A percentile compares a stretch with the other conserved stretches of the same genome.
These are phyloP conservation scores for Globisporangium polare DNA, from an alignment of 352 stramenopile genomes.

Conservation along the genomic window DNA sequence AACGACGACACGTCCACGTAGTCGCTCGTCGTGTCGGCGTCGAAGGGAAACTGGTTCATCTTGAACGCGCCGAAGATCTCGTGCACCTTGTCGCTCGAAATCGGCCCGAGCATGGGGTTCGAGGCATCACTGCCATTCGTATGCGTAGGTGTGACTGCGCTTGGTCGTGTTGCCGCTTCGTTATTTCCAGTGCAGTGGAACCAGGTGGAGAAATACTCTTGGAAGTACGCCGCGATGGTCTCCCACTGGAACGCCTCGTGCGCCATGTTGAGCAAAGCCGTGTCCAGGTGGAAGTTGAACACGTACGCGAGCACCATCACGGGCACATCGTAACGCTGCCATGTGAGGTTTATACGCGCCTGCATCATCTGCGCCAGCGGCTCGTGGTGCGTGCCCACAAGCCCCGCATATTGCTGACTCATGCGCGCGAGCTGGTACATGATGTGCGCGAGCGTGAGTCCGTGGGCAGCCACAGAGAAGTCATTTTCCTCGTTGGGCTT, in stretches of 20 bases:
- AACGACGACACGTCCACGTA: constrained; percentile 82
- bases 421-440: constrained; percentile 79
- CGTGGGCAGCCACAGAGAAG: constrained; percentile 24
- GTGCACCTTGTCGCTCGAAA: constrained; percentile 31
- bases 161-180: neutral
- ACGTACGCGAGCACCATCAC: constrained; percentile 72
- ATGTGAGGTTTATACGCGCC: constrained; percentile 51
- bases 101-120: constrained; percentile 9
- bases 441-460: constrained; percentile 64
- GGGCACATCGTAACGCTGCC: constrained; percentile 69
- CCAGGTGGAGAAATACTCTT: constrained; percentile 66
- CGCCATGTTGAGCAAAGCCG: constrained; percentile 44
- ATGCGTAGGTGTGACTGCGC: neutral
- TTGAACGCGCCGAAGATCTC: constrained; percentile 63
- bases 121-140: neutral
- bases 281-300: constrained; percentile 79
- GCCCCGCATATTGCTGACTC: constrained; percentile 56
- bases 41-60: constrained; percentile 69
- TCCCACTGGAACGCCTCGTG: constrained; percentile 47
- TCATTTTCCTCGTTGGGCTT: constrained; percentile 17
- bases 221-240: constrained; percentile 55
- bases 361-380: constrained; percentile 41
- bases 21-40: constrained; percentile 61
- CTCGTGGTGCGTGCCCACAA: constrained; percentile 21
- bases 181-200: constrained; percentile 23